Conservation (phyloP, 345 rosid species). For the Eucalyptus lansdowneana region DNA sequence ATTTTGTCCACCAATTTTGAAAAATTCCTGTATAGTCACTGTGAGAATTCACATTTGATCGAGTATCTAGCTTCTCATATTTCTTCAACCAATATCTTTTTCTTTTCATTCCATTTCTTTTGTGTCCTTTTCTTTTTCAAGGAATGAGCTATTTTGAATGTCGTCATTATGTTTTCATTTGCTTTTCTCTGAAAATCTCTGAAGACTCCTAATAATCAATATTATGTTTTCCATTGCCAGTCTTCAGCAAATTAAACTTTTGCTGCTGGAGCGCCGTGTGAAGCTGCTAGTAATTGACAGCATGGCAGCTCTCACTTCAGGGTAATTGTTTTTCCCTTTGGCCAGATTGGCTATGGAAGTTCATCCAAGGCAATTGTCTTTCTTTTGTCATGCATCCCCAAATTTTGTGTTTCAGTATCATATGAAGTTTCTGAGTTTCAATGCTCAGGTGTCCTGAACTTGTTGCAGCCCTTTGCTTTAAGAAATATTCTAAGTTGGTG, state of each 20-base stretch:
- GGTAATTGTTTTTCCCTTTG: conserved; percentile 12
- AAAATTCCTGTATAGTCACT: not conserved
- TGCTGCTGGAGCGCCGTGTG: conserved; percentile 59
- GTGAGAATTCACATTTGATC: not conserved
- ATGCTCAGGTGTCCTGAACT: not conserved
- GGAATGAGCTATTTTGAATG: not conserved
- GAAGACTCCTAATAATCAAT: not conserved
- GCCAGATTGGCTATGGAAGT: not conserved
- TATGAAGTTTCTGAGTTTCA: not conserved
- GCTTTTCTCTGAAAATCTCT: not conserved
- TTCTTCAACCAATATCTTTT: not conserved
- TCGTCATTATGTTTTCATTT: not conserved
- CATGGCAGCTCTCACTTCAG: conserved; percentile 83
- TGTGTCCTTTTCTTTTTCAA: not conserved
- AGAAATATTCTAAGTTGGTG: not conserved
- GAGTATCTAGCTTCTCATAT: not conserved
- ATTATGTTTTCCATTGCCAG: conserved; percentile 14
- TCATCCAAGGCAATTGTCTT: not conserved
- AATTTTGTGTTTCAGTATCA: not conserved
- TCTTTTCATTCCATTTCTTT: not conserved
- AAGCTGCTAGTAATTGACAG: conserved; percentile 80
- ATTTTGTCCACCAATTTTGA: not conserved
- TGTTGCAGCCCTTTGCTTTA: not conserved
- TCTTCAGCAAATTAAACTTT: conserved; percentile 67
- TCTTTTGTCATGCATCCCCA: not conserved